Evolutionary conservation across 257 asterid genomes (phyloP).

Genomic region (Przewalskia tangutica): DNA sequence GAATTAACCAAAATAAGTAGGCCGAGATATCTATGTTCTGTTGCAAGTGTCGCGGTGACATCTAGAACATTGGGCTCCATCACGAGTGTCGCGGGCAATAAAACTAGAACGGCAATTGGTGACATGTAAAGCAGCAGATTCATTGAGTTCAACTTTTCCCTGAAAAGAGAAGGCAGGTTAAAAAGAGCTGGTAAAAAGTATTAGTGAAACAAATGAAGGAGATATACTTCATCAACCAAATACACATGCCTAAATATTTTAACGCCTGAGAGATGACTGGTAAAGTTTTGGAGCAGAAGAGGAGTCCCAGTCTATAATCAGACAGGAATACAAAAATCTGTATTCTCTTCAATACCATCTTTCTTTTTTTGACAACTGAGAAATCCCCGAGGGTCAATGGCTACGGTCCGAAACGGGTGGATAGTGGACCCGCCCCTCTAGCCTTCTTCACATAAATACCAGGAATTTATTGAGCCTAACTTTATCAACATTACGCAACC

Average conservation of each 20-base stretch:
- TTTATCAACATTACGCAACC: not conserved
- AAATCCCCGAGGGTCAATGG: not conserved
- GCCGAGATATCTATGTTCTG: slow-evolving; percentile 52
- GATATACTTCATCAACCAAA: not conserved
- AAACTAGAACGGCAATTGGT: slow-evolving; percentile 73
- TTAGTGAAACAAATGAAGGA: not conserved
- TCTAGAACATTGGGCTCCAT: slow-evolving; percentile 79
- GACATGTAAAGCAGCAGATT: slow-evolving; percentile 94
- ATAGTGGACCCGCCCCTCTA: not conserved
- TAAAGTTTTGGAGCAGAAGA: not conserved
- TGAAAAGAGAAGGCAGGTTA: slow-evolving; percentile 15
- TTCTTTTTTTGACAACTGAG: not conserved
- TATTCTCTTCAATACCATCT: not conserved
- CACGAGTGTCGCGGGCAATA: slow-evolving; percentile 61
- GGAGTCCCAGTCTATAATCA: not conserved
- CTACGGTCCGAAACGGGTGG: not conserved
- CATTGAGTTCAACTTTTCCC: slow-evolving; percentile 97
- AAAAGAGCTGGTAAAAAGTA: not conserved
- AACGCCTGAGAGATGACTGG: not conserved
- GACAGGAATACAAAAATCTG: not conserved
- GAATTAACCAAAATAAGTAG: slow-evolving; percentile 65
- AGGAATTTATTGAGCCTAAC: not conserved
- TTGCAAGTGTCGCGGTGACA: slow-evolving; percentile 46
- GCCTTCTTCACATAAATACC: not conserved
- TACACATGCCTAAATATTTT: not conserved